Percentiles rank a stretch among this genome's conserved stretches.
These are phyloP conservation scores for Candida coleopterorum DNA, from an alignment of 805 yeast genomes.

Conservation along the genomic window DNA sequence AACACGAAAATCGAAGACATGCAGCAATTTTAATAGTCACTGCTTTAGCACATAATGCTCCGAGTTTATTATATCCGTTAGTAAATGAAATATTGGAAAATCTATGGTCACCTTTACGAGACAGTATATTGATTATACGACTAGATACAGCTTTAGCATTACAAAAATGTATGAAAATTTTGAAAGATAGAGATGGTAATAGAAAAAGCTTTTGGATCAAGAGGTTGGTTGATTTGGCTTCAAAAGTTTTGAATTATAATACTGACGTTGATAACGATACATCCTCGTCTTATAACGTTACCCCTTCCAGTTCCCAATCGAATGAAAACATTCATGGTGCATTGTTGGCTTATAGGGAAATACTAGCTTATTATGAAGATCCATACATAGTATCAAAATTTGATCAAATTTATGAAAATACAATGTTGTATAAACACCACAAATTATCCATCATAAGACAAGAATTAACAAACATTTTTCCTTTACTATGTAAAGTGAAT, in stretches of 20 bases:
- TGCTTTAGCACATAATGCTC: constrained; percentile 82
- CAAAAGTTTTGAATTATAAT: constrained; percentile 46
- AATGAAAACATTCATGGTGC: constrained; percentile 85
- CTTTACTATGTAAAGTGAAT: constrained; percentile 76
- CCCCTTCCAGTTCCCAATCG: constrained; percentile 18
- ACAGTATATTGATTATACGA: constrained; percentile 68
- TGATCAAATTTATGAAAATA: constrained; percentile 71
- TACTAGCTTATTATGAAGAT: constrained; percentile 64
- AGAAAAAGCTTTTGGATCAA: constrained; percentile 73
- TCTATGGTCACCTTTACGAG: constrained; percentile 85
- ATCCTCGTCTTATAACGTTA: constrained; percentile 14
- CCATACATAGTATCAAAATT: constrained; percentile 66
- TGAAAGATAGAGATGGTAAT: constrained; percentile 71
- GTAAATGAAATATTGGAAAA: constrained; percentile 74
- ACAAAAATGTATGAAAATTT: constrained; percentile 70
- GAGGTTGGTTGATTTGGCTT: constrained; percentile 63
- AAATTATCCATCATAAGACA: constrained; percentile 70
- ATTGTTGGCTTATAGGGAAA: constrained; percentile 73
- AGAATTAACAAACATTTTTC: constrained; percentile 80
- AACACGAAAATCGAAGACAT: constrained; percentile 74
- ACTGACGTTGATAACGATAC: constrained; percentile 12
- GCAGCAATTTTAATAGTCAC: constrained; percentile 83
- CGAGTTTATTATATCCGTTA: constrained; percentile 74
- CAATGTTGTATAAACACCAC: constrained; percentile 71
- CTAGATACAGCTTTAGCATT: constrained; percentile 81